phyloP scores from a whole-genome alignment of 1,284 basidiomycete genomes.

The Ganoderma leucocontextum region DNA sequence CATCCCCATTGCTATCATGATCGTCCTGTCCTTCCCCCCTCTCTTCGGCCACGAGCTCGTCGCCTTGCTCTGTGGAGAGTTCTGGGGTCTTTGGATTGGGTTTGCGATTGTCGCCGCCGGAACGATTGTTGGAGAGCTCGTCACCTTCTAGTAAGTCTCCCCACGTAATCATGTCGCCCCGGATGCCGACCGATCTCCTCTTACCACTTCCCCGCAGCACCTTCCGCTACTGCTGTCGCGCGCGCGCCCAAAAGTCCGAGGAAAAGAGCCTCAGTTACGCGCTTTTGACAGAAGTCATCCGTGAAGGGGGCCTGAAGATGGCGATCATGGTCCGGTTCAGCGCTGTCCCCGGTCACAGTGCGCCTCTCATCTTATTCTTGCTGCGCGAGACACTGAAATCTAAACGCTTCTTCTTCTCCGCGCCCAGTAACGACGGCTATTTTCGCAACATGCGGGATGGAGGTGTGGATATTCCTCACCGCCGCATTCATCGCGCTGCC shows the following conservation, averaged over 20 bases:
- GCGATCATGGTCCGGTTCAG: conserved; percentile 77
- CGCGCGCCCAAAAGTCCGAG: conserved; percentile 76
- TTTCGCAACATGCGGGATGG: conserved; percentile 84
- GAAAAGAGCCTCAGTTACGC: conserved; percentile 76
- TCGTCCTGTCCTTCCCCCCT: conserved; percentile 81
- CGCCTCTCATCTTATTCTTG: conserved; percentile 34
- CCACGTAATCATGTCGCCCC: neutral
- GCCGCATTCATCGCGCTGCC: conserved; percentile 81
- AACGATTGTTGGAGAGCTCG: conserved; percentile 72
- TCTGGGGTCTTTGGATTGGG: conserved; percentile 75
- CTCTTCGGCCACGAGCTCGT: conserved; percentile 84
- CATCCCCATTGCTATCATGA: conserved; percentile 83
- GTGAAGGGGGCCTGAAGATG: conserved; percentile 82
- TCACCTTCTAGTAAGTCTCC: conserved; percentile 66
- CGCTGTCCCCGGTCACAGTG: conserved; percentile 81
- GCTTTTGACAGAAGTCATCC: conserved; percentile 78
- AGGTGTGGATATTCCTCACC: conserved; percentile 70
- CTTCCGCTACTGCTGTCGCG: conserved; percentile 69
- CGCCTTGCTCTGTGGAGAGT: conserved; percentile 74
- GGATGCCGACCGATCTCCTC: conserved; percentile 7
- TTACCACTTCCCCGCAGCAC: conserved; percentile 48
- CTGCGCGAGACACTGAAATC: neutral
- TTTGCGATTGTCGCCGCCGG: conserved; percentile 74
- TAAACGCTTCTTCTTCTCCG: neutral
- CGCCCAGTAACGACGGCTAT: conserved; percentile 69